phyloP scores from a whole-genome alignment of 192 early-diverging fungal species.

The Rhizophlyctis rosea region DNA sequence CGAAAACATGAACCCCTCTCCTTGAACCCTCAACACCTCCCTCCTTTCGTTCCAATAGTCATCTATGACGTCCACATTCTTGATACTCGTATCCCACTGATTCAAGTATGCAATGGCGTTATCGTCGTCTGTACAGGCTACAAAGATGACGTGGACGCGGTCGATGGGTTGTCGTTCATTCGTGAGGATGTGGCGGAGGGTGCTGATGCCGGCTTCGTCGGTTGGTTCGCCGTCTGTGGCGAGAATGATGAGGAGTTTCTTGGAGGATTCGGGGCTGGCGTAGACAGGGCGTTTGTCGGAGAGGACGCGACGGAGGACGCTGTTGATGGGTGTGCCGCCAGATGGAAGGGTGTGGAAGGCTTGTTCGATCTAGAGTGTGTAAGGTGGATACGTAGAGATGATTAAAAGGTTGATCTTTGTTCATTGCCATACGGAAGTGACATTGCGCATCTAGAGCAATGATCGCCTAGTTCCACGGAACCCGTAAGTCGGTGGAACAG shows the following conservation, averaged over 20 bases:
- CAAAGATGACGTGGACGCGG: neutral
- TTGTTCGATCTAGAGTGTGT: neutral
- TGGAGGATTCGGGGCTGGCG: neutral
- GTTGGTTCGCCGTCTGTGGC: conserved; percentile 9
- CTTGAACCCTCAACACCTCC: neutral
- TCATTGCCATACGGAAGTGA: no score
- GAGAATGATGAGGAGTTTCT: neutral
- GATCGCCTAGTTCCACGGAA: no score
- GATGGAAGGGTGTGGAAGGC: neutral
- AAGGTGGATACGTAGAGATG: no score
- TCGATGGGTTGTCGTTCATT: neutral
- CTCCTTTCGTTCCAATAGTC: neutral
- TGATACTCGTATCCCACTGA: neutral
- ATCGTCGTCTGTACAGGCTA: conserved; percentile 5
- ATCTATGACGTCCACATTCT: conserved; percentile 3
- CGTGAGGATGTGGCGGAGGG: neutral
- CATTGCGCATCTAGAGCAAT: no score
- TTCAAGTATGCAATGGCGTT: neutral
- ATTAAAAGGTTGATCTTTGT: no score
- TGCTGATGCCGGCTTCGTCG: neutral
- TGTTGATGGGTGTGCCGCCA: neutral
- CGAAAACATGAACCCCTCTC: neutral
- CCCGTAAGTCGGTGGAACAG: no score
- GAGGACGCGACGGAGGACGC: neutral
- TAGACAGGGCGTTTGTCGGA: neutral